A percentile compares a stretch with the other conserved stretches of the same genome.
Conservation (phyloP, 164 flowering plant species). For the Vitis rotundifolia region DNA sequence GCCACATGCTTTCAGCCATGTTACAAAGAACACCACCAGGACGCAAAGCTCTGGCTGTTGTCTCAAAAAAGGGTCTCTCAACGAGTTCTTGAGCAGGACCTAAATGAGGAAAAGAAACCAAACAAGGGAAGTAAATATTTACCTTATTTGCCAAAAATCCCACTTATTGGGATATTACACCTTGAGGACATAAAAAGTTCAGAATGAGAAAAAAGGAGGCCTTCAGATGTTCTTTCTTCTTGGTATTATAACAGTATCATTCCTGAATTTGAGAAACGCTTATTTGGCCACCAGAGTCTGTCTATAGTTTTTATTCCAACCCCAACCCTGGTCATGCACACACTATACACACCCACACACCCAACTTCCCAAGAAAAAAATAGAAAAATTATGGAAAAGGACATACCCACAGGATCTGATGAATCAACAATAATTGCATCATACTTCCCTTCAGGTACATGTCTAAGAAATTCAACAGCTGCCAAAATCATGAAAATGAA, state of each 20-base stretch:
- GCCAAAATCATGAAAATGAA: constrained; percentile 23
- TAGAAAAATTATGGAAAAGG: neutral
- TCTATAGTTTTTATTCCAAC: too few relatives aligned
- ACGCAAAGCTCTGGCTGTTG: constrained; percentile 73
- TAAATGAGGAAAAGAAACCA: constrained; percentile 19
- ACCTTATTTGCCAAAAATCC: neutral
- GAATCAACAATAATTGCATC: constrained; percentile 98
- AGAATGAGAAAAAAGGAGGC: too few relatives aligned
- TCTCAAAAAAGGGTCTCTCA: constrained; percentile 90
- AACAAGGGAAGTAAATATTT: neutral
- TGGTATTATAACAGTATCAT: too few relatives aligned
- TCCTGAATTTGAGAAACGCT: too few relatives aligned
- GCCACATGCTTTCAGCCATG: constrained; percentile 99
- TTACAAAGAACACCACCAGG: constrained; percentile 98
- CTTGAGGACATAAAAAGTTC: too few relatives aligned
- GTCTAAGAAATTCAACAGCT: constrained; percentile 77
- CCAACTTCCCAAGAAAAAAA: neutral
- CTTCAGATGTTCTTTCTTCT: too few relatives aligned
- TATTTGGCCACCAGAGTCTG: too few relatives aligned
- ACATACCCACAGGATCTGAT: constrained; percentile 97
- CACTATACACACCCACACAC: neutral
- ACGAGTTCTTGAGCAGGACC: constrained; percentile 99
- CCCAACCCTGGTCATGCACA: too few relatives aligned
- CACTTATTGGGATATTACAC: too few relatives aligned
- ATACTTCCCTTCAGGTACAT: constrained; percentile 70